Evolutionary conservation across 176 grass and related monocot species (phyloP).

Genomic region (Hordeum vulgare): MorexV3_pseudomolecules_assembly NC_058522.1:381893977-381894476

Average conservation of each 20-base stretch:
- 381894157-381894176: constrained; percentile 70
- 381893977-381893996: constrained; percentile 85
- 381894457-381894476: constrained; percentile 95
- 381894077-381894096: constrained; percentile 47
- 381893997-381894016: constrained; percentile 92
- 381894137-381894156: constrained; percentile 72
- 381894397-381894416: constrained; percentile 86
- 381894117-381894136: constrained; percentile 92
- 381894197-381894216: constrained; percentile 60
- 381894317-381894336: constrained; percentile 64
- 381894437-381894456: constrained; percentile 62
- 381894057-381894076: constrained; percentile 82
- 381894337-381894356: constrained; percentile 92
- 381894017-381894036: constrained; percentile 79
- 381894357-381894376: constrained; percentile 87
- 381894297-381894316: constrained; percentile 36
- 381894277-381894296: constrained; percentile 68
- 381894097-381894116: constrained; percentile 83
- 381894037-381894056: constrained; percentile 85
- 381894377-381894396: constrained; percentile 88
- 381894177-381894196: constrained; percentile 59
- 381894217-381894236: constrained; percentile 56
- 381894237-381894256: constrained; percentile 89
- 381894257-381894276: constrained; percentile 88
- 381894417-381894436: constrained; percentile 87